phyloP scores from a whole-genome alignment of 2,329 filamentous ascomycete species.

The Fusarium sp. region DNA sequence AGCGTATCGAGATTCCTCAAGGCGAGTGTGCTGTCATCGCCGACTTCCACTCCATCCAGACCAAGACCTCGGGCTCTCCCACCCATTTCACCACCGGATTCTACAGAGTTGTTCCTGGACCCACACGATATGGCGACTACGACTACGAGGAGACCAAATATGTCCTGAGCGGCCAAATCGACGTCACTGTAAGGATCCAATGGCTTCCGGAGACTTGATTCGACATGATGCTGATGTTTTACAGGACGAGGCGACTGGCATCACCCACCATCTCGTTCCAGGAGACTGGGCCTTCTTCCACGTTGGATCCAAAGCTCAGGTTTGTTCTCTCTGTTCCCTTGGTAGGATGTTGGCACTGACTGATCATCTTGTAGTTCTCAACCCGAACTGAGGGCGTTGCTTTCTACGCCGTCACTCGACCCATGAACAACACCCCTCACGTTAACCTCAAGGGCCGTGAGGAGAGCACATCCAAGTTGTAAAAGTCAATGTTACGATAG shows the following conservation, averaged over 20 bases:
- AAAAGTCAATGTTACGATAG: neutral
- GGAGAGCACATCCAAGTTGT: constrained; percentile 18
- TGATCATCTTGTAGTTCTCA: constrained; percentile 14
- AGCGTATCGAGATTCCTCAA: constrained; percentile 27
- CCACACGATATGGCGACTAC: constrained; percentile 28
- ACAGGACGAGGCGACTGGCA: constrained; percentile 30
- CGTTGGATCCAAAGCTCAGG: constrained; percentile 31
- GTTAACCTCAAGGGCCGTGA: constrained; percentile 11
- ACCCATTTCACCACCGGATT: constrained; percentile 23
- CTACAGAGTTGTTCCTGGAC: constrained; percentile 30
- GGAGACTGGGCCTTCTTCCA: constrained; percentile 36
- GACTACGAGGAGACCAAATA: constrained; percentile 35
- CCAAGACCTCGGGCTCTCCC: constrained; percentile 6
- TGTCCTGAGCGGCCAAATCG: constrained; percentile 28
- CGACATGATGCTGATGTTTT: neutral
- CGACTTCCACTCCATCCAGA: constrained; percentile 27
- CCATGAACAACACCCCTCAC: constrained; percentile 9
- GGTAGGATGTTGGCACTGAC: rapidly evolving
- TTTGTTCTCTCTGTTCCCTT: neutral
- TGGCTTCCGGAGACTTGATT: neutral
- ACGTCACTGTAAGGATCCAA: constrained; percentile 13
- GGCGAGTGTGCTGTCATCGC: constrained; percentile 26
- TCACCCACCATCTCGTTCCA: constrained; percentile 30
- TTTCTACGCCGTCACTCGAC: constrained; percentile 31
- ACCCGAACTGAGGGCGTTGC: constrained; percentile 21